Conservation (phyloP, 139 green algal species). For the Deuterostichococcus epilithicus region DNA sequence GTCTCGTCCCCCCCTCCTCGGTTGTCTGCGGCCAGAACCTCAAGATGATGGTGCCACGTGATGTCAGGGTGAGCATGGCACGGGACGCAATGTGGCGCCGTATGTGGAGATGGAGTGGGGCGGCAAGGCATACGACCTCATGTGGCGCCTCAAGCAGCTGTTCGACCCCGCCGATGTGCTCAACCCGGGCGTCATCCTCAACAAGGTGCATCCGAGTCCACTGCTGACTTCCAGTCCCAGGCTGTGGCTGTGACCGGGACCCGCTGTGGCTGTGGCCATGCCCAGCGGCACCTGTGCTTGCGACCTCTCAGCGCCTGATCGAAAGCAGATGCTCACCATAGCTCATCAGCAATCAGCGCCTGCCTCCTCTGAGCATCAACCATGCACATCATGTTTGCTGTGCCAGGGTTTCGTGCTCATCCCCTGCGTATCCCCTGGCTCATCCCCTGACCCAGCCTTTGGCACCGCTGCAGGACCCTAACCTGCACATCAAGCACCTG, state of each 20-base stretch:
- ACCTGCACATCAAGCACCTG: conserved; percentile 83
- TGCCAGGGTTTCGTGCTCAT: too few relatives aligned
- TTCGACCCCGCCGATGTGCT: conserved; percentile 91
- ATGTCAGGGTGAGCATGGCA: conserved; percentile 80
- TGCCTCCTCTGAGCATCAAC: too few relatives aligned
- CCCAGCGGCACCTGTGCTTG: too few relatives aligned
- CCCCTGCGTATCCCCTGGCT: too few relatives aligned
- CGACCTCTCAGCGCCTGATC: too few relatives aligned
- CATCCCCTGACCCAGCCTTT: too few relatives aligned
- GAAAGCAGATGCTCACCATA: too few relatives aligned
- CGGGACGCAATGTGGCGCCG: conserved; percentile 90
- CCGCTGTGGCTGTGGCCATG: too few relatives aligned
- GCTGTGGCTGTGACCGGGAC: too few relatives aligned
- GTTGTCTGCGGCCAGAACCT: neutral
- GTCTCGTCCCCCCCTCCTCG: neutral
- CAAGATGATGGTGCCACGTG: neutral
- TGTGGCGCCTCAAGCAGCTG: conserved; percentile 96
- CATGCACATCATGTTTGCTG: too few relatives aligned
- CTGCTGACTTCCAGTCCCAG: neutral
- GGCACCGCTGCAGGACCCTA: conserved; percentile 50
- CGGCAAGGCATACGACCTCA: conserved; percentile 83
- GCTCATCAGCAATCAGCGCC: too few relatives aligned
- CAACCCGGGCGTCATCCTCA: conserved; percentile 89
- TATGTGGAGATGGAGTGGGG: conserved; percentile 99
- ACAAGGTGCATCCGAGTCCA: conserved; percentile 27